These are phyloP conservation scores for Sicyos edulis DNA, from an alignment of 306 rosid species.

Conservation along the genomic window DNA sequence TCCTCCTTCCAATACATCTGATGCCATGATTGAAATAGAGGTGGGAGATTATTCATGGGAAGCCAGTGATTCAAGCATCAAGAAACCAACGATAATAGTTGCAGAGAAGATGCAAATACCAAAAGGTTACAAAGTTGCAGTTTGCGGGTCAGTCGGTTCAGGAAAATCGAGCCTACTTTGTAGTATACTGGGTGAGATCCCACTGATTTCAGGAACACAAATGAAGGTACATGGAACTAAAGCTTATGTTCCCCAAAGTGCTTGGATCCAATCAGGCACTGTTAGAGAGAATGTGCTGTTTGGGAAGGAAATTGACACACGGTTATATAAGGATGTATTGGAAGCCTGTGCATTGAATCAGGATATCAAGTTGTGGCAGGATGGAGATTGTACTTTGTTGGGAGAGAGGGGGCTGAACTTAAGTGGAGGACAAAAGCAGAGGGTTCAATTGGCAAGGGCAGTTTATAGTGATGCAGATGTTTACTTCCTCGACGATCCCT, in stretches of 20 bases:
- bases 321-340: conserved; percentile 51
- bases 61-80: conserved; percentile 30
- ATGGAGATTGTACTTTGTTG: conserved; percentile 59
- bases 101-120: conserved; percentile 39
- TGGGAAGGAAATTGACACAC: conserved; percentile 57
- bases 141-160: conserved; percentile 84
- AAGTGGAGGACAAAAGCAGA: conserved; percentile 92
- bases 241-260: conserved; percentile 85
- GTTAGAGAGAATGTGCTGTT: conserved; percentile 75
- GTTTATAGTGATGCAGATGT: conserved; percentile 75
- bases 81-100: conserved; percentile 55
- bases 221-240: conserved; percentile 47
- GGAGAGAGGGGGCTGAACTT: conserved; percentile 90
- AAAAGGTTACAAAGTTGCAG: conserved; percentile 67
- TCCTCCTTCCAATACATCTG: conserved; percentile 31
- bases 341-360: conserved; percentile 73
- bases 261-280: conserved; percentile 93
- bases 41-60: conserved; percentile 74
- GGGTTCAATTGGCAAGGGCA: conserved; percentile 89
- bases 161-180: conserved; percentile 85
- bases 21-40: conserved; percentile 46
- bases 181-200: conserved; percentile 70
- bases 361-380: conserved; percentile 64
- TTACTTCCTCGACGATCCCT: conserved; percentile 86
- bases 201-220: conserved; percentile 56